Percentiles rank a stretch among this genome's conserved stretches.
These are phyloP conservation scores for Arthrinium puccinioides DNA, from an alignment of 2,329 filamentous ascomycete genomes.

Conservation along the genomic window DNA sequence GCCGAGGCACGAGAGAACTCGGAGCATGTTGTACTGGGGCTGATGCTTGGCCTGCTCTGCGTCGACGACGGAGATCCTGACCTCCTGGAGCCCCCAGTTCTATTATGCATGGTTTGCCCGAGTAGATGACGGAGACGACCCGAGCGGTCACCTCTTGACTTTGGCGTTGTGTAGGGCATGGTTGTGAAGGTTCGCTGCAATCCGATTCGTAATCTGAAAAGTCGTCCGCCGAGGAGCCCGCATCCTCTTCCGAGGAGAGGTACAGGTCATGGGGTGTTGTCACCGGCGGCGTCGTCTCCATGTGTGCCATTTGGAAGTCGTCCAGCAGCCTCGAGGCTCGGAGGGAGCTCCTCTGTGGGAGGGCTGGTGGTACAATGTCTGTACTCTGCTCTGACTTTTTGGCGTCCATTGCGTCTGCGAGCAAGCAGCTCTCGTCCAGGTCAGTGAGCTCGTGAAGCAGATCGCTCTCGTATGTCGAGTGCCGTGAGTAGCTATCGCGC, in stretches of 20 bases:
- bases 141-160: slow-evolving; percentile 51
- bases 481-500: slow-evolving; percentile 2
- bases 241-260: slow-evolving; percentile 60
- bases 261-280: slow-evolving; percentile 51
- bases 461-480: slow-evolving; percentile 6
- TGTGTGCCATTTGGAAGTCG: slow-evolving; percentile 27
- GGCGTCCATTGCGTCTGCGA: slow-evolving; percentile 2
- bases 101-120: slow-evolving; percentile 52
- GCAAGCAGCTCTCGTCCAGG: slow-evolving; percentile 6
- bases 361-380: slow-evolving; percentile 29
- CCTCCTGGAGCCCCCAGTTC: slow-evolving; percentile 35
- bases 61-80: slow-evolving; percentile 34
- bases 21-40: slow-evolving; percentile 8
- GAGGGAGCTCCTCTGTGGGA: slow-evolving; percentile 43
- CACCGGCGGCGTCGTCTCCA: slow-evolving; percentile 24
- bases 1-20: background rate
- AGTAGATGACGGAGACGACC: slow-evolving; percentile 51
- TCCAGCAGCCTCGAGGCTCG: slow-evolving; percentile 39
- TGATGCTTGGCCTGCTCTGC: slow-evolving; percentile 13
- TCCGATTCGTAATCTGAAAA: slow-evolving; percentile 45
- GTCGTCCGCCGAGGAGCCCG: slow-evolving; percentile 54
- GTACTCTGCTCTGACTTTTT: background rate
- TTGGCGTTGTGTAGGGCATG: slow-evolving; percentile 20
- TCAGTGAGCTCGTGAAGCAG: slow-evolving; percentile 5
- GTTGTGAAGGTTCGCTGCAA: slow-evolving; percentile 23